Evolutionary conservation across 1,284 basidiomycete genomes (phyloP).

Genomic region (Ceraceosorus bombacis): DNA sequence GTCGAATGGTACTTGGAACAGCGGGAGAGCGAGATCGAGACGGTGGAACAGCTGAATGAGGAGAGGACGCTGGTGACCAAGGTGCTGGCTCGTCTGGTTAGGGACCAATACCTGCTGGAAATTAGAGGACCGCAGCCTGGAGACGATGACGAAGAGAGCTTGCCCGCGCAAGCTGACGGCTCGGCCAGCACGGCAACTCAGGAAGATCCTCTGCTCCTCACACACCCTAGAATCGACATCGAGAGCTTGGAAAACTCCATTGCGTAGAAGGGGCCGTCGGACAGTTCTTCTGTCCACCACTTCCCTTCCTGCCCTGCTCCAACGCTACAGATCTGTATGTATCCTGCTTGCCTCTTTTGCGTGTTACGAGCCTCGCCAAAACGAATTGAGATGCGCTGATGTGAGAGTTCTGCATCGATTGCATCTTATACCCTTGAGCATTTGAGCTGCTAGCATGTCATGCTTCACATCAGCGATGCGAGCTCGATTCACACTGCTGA

Average conservation of each 20-base stretch:
- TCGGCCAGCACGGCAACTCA: background rate
- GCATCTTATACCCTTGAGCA: no score
- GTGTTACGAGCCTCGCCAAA: no score
- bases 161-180: slow-evolving; percentile 2
- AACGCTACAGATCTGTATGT: no score
- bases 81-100: slow-evolving; percentile 78
- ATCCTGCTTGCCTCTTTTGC: no score
- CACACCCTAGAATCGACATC: slow-evolving; percentile 38
- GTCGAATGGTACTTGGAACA: slow-evolving; percentile 94
- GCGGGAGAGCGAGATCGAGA: slow-evolving; percentile 68
- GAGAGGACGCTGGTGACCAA: slow-evolving; percentile 85
- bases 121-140: slow-evolving; percentile 23
- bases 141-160: background rate
- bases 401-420: no score
- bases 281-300: no score
- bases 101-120: slow-evolving; percentile 54
- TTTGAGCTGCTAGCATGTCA: no score
- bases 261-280: background rate
- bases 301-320: no score
- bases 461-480: no score
- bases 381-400: no score
- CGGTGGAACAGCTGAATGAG: slow-evolving; percentile 80
- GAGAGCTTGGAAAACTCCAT: slow-evolving; percentile 21
- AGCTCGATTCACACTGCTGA: no score
- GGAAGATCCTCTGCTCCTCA: slow-evolving; percentile 21